Conservation (phyloP, 352 stramenopile genomes). For the Saprolegnia parasitica region DNA sequence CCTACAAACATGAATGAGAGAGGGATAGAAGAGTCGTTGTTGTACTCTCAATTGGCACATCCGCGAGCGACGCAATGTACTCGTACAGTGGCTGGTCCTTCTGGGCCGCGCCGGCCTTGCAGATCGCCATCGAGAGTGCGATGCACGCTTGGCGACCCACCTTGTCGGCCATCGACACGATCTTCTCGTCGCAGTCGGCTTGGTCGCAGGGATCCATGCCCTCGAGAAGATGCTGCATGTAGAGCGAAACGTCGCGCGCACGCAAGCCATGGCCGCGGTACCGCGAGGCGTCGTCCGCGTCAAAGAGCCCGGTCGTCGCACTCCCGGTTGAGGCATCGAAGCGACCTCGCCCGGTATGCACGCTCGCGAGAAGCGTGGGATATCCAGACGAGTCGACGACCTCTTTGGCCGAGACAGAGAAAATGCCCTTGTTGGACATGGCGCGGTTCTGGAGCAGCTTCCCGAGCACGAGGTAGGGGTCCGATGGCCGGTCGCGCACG, state of each 20-base stretch:
- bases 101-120: conserved; percentile 60
- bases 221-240: conserved; percentile 24
- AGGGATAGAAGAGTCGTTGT: background rate
- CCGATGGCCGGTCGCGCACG: conserved; percentile 51
- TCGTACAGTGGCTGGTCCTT: conserved; percentile 46
- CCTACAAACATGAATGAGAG: background rate
- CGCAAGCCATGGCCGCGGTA: conserved; percentile 15
- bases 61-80: conserved; percentile 48
- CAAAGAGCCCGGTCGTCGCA: conserved; percentile 35
- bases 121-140: conserved; percentile 55
- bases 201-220: conserved; percentile 53
- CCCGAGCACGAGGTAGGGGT: conserved; percentile 69
- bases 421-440: conserved; percentile 60
- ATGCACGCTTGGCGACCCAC: conserved; percentile 55
- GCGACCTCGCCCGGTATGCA: conserved; percentile 66
- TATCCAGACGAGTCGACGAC: conserved; percentile 42
- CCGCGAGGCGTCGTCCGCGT: conserved; percentile 41
- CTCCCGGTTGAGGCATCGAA: conserved; percentile 52
- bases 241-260: conserved; percentile 10
- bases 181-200: conserved; percentile 50
- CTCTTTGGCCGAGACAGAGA: conserved; percentile 55
- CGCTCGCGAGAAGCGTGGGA: conserved; percentile 44
- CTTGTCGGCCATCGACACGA: conserved; percentile 40
- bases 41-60: conserved; percentile 39
- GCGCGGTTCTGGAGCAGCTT: conserved; percentile 52